phyloP scores from a whole-genome alignment of 1,284 basidiomycete genomes.

The Porodaedalea pini region DNA sequence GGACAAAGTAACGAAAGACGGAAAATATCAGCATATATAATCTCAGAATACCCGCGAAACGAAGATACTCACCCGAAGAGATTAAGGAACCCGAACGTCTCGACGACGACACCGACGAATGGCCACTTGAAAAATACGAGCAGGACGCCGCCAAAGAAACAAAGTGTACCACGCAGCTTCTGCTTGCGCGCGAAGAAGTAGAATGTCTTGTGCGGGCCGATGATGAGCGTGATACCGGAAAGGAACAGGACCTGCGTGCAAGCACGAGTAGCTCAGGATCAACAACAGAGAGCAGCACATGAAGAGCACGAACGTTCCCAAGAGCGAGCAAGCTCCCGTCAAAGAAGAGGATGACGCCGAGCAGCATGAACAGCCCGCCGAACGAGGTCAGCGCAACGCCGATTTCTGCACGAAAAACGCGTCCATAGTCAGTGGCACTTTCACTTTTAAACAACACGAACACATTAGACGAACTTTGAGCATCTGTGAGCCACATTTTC shows the following conservation, averaged over 20 bases:
- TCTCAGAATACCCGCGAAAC: no score
- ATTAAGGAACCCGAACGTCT: constrained; percentile 95
- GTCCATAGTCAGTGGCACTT: not conserved
- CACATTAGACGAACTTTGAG: constrained; percentile 45
- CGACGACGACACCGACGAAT: constrained; percentile 88
- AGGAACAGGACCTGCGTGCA: constrained; percentile 82
- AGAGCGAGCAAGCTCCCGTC: constrained; percentile 96
- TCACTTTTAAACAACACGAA: not conserved
- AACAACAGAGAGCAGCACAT: constrained; percentile 6
- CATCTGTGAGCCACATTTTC: constrained; percentile 67
- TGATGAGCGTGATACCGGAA: constrained; percentile 88
- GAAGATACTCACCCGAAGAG: constrained; percentile 80
- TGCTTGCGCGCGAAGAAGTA: constrained; percentile 97
- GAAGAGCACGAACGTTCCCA: constrained; percentile 71
- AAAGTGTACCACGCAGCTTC: constrained; percentile 91
- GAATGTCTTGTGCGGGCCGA: constrained; percentile 94
- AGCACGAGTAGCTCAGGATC: constrained; percentile 1
- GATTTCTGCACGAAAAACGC: constrained; percentile 60
- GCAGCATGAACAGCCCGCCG: constrained; percentile 92
- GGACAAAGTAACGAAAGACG: not conserved
- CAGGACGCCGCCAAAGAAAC: constrained; percentile 86
- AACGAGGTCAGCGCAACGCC: constrained; percentile 98
- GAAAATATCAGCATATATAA: not conserved
- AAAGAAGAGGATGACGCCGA: constrained; percentile 95
- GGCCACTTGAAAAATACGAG: constrained; percentile 92